Evolutionary conservation across 2,329 filamentous ascomycete genomes (phyloP).

Genomic region (Beauveria asiatica): DNA sequence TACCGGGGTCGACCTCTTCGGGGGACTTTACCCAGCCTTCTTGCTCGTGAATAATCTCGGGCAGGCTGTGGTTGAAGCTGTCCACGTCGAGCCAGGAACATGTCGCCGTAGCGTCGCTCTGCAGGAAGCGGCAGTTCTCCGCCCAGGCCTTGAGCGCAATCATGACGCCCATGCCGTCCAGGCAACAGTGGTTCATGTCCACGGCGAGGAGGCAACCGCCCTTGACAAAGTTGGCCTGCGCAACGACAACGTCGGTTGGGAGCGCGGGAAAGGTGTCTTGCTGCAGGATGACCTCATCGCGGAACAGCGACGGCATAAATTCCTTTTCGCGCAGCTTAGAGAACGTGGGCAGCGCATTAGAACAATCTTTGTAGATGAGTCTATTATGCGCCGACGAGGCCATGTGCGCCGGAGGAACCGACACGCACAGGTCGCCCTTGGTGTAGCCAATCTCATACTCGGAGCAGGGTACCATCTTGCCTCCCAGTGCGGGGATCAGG

Average conservation of each 20-base stretch:
- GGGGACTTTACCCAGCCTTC: conserved; percentile 16
- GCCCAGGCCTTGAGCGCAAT: conserved; percentile 22
- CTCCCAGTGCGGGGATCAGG: conserved; percentile 27
- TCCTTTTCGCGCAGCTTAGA: conserved; percentile 16
- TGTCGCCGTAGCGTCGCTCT: conserved; percentile 18
- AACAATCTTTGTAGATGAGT: conserved; percentile 21
- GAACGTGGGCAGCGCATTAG: conserved; percentile 19
- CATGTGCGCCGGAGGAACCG: conserved; percentile 14
- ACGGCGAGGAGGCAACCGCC: conserved; percentile 23
- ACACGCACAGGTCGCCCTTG: conserved; percentile 17
- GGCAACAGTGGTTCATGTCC: conserved; percentile 19
- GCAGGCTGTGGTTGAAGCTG: conserved; percentile 23
- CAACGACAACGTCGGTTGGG: conserved; percentile 21
- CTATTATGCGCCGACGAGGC: conserved; percentile 8
- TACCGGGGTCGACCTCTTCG: conserved; percentile 19
- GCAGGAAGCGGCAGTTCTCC: conserved; percentile 21
- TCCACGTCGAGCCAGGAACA: conserved; percentile 22
- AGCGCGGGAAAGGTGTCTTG: conserved; percentile 18
- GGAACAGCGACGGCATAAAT: conserved; percentile 21
- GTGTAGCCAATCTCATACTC: conserved; percentile 20
- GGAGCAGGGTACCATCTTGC: conserved; percentile 25
- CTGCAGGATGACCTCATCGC: conserved; percentile 19
- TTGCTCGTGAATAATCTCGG: conserved; percentile 20
- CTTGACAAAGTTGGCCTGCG: conserved; percentile 24
- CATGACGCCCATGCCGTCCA: conserved; percentile 23